A percentile compares a stretch with the other conserved stretches of the same genome.
Evolutionary conservation across 768 basidiomycete genomes (phyloP).

Genomic region (Suillus subluteus): DNA sequence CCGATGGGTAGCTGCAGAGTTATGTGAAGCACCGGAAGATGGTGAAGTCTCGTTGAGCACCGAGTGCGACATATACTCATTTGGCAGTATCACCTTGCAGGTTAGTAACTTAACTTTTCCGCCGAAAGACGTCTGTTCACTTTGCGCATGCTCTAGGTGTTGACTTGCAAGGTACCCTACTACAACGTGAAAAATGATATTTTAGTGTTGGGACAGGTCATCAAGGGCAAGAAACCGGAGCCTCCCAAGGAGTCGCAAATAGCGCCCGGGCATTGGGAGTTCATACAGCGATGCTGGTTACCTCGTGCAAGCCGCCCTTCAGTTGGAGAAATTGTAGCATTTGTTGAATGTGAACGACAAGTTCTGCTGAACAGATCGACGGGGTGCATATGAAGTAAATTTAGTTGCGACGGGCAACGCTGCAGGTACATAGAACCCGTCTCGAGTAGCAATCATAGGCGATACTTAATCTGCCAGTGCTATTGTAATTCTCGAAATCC

Average conservation of each 20-base stretch:
- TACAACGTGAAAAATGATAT: constrained; percentile 11
- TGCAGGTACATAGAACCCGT: background rate
- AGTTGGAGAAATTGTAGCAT: background rate
- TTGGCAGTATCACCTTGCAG: constrained; percentile 40
- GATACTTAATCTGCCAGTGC: background rate
- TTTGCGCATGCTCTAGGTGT: constrained; percentile 3
- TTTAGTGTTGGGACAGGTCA: constrained; percentile 8
- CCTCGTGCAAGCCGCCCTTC: background rate
- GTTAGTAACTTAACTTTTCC: constrained; percentile 8
- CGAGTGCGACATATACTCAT: constrained; percentile 49
- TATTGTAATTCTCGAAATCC: background rate
- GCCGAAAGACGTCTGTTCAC: background rate
- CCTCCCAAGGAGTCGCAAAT: background rate
- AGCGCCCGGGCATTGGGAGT: background rate
- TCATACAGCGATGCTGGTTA: background rate
- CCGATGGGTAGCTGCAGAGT: constrained; percentile 50
- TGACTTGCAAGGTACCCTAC: constrained; percentile 13
- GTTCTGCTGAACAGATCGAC: background rate
- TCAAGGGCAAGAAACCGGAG: constrained; percentile 9
- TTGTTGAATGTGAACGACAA: background rate
- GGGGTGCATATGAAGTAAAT: background rate
- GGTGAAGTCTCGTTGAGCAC: background rate
- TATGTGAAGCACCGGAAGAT: constrained; percentile 26
- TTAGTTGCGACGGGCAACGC: background rate
- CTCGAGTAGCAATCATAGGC: background rate